Percentiles rank a stretch among this genome's conserved stretches.
phyloP scores from a whole-genome alignment of 257 asterid genomes.

The Plantago elongata region DNA sequence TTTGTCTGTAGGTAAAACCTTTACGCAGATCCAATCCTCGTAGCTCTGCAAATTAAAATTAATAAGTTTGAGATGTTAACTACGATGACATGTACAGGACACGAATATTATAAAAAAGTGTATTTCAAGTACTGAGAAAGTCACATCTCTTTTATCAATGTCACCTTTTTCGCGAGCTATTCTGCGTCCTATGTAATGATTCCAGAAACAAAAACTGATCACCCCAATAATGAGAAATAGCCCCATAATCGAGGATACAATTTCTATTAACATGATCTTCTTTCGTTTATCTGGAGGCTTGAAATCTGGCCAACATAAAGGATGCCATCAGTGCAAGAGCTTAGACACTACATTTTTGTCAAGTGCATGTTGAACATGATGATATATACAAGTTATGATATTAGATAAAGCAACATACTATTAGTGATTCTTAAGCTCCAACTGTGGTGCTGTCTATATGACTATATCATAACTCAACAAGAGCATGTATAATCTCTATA shows the following conservation, averaged over 20 bases:
- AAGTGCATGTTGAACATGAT: too few species aligned
- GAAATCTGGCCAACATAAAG: conserved; percentile 31
- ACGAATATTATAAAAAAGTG: background rate
- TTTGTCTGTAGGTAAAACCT: conserved; percentile 42
- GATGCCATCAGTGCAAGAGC: too few species aligned
- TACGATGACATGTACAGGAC: background rate
- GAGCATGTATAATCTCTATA: too few species aligned
- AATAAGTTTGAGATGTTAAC: conserved; percentile 6
- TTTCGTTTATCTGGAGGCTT: conserved; percentile 24
- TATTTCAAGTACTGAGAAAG: too few species aligned
- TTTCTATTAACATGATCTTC: conserved; percentile 37
- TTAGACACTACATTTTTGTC: too few species aligned
- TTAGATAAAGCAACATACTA: too few species aligned
- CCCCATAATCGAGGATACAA: conserved; percentile 25
- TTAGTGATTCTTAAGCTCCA: too few species aligned
- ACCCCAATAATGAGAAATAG: conserved; percentile 28
- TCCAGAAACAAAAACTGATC: conserved; percentile 36
- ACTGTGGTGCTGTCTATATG: too few species aligned
- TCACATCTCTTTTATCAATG: background rate
- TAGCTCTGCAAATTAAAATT: conserved; percentile 24
- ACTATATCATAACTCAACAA: too few species aligned
- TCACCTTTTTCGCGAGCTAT: conserved; percentile 56
- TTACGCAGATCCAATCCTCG: conserved; percentile 38
- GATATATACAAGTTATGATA: too few species aligned
- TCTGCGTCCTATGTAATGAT: conserved; percentile 23